A percentile compares a stretch with the other conserved stretches of the same genome.
Evolutionary conservation across 108 stramenopile genomes (phyloP).

Genomic region (Fragilaria crotonensis): DNA sequence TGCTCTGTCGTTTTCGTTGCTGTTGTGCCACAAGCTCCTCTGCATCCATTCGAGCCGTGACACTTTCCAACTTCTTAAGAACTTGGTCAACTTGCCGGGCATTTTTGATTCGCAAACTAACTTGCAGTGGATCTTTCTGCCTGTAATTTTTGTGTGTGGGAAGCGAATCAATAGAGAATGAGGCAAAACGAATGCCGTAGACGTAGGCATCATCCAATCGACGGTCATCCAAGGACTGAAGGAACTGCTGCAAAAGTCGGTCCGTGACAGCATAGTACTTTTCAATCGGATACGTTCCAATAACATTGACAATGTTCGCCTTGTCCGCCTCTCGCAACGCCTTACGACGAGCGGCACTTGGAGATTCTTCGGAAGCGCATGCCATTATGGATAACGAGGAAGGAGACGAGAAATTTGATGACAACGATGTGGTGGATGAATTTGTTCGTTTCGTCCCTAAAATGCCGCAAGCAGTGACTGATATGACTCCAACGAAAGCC

Average conservation of each 20-base stretch:
- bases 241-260: conserved; percentile 43
- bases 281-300: conserved; percentile 28
- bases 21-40: conserved; percentile 1
- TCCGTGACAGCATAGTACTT: conserved; percentile 50
- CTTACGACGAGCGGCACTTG: conserved; percentile 21
- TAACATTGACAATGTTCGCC: neutral
- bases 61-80: conserved; percentile 19
- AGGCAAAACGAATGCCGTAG: conserved; percentile 53
- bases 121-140: neutral
- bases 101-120: conserved; percentile 7
- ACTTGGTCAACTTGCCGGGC: conserved; percentile 21
- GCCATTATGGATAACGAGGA: too few species aligned
- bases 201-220: conserved; percentile 58
- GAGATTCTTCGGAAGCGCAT: too few species aligned
- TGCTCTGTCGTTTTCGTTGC: neutral
- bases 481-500: too few species aligned
- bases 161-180: conserved; percentile 36
- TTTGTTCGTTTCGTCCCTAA: too few species aligned
- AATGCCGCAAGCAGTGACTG: too few species aligned
- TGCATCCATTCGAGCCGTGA: conserved; percentile 32
- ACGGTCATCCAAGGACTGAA: conserved; percentile 25
- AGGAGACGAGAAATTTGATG: too few species aligned
- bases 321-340: conserved; percentile 19
- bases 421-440: too few species aligned
- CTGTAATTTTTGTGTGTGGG: conserved; percentile 51